Percentiles rank a stretch among this genome's conserved stretches.
These are phyloP conservation scores for Phlebiopsis flavidoalba DNA, from an alignment of 768 basidiomycete species.

Conservation along the genomic window DNA sequence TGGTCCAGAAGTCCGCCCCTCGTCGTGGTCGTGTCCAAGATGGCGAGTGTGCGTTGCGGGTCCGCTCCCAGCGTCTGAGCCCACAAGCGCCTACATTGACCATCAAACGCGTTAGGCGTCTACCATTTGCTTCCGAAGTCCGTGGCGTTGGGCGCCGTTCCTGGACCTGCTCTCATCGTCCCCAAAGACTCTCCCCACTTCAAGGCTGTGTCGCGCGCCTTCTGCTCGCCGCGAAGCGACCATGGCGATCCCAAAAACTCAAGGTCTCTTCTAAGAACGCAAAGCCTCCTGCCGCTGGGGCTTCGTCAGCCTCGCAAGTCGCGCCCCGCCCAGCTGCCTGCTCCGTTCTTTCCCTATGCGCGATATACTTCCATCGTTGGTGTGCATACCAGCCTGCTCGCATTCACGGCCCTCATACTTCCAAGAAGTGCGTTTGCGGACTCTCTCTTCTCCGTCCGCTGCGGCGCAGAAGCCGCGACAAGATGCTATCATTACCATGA, in stretches of 20 bases:
- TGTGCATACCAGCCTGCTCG: slow-evolving; percentile 60
- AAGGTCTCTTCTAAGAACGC: background rate
- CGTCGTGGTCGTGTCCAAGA: background rate
- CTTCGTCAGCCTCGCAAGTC: background rate
- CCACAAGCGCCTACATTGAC: background rate
- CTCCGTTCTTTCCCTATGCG: slow-evolving; percentile 41
- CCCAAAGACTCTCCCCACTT: background rate
- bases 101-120: background rate
- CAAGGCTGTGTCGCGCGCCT: background rate
- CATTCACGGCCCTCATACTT: slow-evolving; percentile 64
- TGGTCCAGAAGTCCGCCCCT: background rate
- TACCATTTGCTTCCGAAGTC: background rate
- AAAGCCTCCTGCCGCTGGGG: background rate
- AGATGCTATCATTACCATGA: slow-evolving; percentile 34
- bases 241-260: slow-evolving; percentile 2
- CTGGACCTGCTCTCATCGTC: background rate
- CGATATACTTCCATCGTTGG: slow-evolving; percentile 64
- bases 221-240: background rate
- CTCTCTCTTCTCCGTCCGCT: slow-evolving; percentile 18
- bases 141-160: background rate
- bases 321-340: background rate
- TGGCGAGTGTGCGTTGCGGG: no score
- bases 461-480: slow-evolving; percentile 28
- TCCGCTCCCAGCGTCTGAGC: background rate
- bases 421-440: slow-evolving; percentile 53